Percentiles rank a stretch among this genome's conserved stretches.
Evolutionary conservation across 192 early-diverging fungal species (phyloP).

Genomic region (Podila epigama): DNA sequence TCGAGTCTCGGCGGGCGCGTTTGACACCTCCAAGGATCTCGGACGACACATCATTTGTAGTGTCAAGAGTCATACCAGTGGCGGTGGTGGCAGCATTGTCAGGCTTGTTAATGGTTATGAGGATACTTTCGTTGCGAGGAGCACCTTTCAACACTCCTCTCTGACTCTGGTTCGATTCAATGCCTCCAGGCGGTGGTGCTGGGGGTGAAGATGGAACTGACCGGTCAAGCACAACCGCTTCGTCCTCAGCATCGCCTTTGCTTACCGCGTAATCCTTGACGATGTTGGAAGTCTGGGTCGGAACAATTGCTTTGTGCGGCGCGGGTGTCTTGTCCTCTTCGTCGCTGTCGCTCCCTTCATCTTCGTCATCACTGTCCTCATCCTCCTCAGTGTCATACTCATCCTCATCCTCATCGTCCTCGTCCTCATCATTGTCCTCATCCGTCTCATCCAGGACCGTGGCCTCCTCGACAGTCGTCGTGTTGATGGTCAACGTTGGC

Average conservation of each 20-base stretch:
- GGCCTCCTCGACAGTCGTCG: conserved; percentile 32
- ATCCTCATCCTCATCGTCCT: conserved; percentile 19
- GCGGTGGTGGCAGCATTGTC: background rate
- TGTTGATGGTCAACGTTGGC: conserved; percentile 42
- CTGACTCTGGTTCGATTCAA: background rate
- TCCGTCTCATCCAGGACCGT: conserved; percentile 1
- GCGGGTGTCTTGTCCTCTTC: background rate
- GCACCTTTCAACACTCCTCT: too few relatives aligned
- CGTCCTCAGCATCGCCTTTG: background rate
- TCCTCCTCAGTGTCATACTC: conserved; percentile 17
- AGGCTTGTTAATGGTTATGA: too few relatives aligned
- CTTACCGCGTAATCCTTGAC: background rate
- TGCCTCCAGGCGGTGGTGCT: background rate
- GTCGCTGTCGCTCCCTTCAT: conserved; percentile 1
- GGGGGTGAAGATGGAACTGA: conserved; percentile 8
- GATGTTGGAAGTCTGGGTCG: background rate
- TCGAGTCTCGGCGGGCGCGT: background rate
- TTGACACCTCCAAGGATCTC: background rate
- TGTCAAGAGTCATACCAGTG: too few relatives aligned
- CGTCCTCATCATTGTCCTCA: conserved; percentile 13
- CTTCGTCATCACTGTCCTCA: conserved; percentile 10
- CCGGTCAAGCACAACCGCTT: conserved; percentile 11
- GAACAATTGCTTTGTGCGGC: background rate
- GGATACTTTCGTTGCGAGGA: too few relatives aligned
- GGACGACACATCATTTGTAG: background rate